Evolutionary conservation across 2,329 filamentous ascomycete species (phyloP).

Genomic region (Fusarium virguliforme): DNA sequence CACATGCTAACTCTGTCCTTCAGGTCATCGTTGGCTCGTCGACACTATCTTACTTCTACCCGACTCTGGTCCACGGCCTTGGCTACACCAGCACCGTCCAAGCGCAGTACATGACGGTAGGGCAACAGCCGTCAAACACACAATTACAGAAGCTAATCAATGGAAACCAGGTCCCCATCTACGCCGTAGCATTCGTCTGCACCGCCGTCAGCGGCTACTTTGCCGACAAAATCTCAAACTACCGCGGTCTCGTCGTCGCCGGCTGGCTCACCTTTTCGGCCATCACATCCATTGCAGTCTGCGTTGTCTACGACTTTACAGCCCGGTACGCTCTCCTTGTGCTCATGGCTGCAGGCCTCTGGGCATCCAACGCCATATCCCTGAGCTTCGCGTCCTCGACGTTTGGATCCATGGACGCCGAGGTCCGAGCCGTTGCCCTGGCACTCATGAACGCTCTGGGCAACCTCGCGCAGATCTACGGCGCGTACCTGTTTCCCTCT

Average conservation of each 20-base stretch:
- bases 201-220: constrained; percentile 65
- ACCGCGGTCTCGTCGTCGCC: not conserved
- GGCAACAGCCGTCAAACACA: not conserved
- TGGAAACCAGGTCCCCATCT: constrained; percentile 61
- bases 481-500: constrained; percentile 67
- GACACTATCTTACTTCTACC: constrained; percentile 56
- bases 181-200: constrained; percentile 67
- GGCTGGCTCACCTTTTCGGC: constrained; percentile 13
- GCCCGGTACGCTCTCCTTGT: constrained; percentile 69
- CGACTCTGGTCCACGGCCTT: constrained; percentile 54
- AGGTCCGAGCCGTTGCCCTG: constrained; percentile 64
- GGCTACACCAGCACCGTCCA: constrained; percentile 51
- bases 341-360: constrained; percentile 70
- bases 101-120: constrained; percentile 53
- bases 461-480: constrained; percentile 71
- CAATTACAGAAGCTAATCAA: not conserved
- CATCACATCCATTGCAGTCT: constrained; percentile 56
- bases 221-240: constrained; percentile 26
- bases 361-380: constrained; percentile 68
- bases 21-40: constrained; percentile 54
- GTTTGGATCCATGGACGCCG: constrained; percentile 65
- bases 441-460: constrained; percentile 70
- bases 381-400: constrained; percentile 68
- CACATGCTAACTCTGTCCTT: no score
- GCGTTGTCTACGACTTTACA: constrained; percentile 67